Evolutionary conservation across 2,329 filamentous ascomycete genomes (phyloP), one percentile per base, ranked within the genome.

Genomic region (Diplodia sapinea): DNA sequence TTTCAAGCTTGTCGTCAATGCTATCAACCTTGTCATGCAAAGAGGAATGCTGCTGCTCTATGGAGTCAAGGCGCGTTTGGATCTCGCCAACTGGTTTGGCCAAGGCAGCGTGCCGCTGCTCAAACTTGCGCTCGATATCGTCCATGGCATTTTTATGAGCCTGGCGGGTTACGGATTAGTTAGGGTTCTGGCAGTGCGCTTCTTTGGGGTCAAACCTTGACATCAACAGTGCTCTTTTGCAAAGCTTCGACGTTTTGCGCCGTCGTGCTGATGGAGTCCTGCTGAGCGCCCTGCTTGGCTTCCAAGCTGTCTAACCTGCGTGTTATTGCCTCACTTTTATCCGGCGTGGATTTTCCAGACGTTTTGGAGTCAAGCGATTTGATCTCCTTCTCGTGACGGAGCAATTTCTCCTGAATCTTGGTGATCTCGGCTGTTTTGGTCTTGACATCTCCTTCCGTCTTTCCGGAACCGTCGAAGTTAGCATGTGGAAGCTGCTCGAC

Each of bases 361-460:
- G 6, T 36, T 17, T 38, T 54, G 15, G 26, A 17, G 5, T 20
- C 20, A 4, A 56, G 54, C 17, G 20, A 13, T n/a, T 38, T 23
- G 12, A 56, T 29, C 8, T 56, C 33, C 15, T 59, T 33, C 2
- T 59, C 23, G 20, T 59, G 55, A 31, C 55, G 55, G 15, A 7
- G 12, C 11, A 43, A 11, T 12, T n/a, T 43, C 23, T 43, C 20
- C n/a, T 13, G 36, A 6, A 59, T n/a, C 8, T 43, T 40, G 36
- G 36, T 17, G 23, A 43, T 26, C 4, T 40, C 55, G 55, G 11
- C 23, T 29, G 29, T 33, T 23, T 8, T 36, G 31, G n/a, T 31
- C 29, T 47, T 63, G 15, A 29, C n/a, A 38, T 63, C 38, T 2
- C 29, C 57, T 12, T 43, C 43, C 43, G 51, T n/a, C 59, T 50